Conservation (phyloP, 495 filamentous ascomycete species). For the Penicillium arizonense region DNA sequence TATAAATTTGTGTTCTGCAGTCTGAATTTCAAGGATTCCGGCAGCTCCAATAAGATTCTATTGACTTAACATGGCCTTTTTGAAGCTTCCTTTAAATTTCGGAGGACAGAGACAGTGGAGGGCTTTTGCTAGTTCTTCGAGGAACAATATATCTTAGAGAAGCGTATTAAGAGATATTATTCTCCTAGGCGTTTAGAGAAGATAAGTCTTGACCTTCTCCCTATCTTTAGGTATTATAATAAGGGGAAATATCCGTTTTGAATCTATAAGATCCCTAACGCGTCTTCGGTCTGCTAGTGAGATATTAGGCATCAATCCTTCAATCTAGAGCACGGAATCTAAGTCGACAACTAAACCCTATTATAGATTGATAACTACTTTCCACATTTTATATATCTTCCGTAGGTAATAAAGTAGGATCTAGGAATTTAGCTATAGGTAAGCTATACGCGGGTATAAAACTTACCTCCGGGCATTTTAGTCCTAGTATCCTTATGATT, state of each 20-base stretch:
- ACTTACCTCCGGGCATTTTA: conserved; percentile 9
- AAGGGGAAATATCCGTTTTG: conserved; percentile 2
- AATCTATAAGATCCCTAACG: not conserved
- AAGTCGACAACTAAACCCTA: not conserved
- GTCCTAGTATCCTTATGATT: conserved; percentile 7
- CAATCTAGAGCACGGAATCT: not conserved
- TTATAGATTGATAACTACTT: not conserved
- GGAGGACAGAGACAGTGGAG: not conserved
- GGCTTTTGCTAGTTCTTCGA: conserved; percentile 1
- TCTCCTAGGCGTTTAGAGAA: not conserved
- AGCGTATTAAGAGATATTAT: conserved; percentile 6
- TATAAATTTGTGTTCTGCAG: not conserved
- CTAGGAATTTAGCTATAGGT: not conserved
- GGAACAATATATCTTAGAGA: conserved; percentile 4
- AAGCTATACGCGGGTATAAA: not conserved
- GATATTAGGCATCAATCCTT: conserved; percentile 1
- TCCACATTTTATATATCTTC: conserved; percentile 3
- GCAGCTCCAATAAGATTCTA: not conserved
- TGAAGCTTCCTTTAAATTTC: not conserved
- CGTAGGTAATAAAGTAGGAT: conserved; percentile 5
- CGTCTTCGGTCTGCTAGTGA: not conserved
- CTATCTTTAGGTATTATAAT: not conserved
- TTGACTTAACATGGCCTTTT: not conserved
- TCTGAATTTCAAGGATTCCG: not conserved
- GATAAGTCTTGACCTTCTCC: not conserved